Conservation (phyloP, 768 basidiomycete species). For the Leccinum uliginosum region DNA sequence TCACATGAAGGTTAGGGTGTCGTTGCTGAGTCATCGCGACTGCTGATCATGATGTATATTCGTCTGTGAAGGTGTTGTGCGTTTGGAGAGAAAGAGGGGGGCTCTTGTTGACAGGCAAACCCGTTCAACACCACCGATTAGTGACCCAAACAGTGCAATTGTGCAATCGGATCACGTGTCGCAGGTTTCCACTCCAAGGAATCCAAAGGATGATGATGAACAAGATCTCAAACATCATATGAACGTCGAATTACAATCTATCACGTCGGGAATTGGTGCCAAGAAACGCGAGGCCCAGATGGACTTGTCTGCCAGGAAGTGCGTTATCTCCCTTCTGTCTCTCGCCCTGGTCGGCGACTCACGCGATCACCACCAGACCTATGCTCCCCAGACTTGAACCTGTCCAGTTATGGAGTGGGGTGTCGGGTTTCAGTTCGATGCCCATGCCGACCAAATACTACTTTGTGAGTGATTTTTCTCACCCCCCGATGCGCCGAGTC, state of each 20-base stretch:
- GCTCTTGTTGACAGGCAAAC: background rate
- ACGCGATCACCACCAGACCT: no score
- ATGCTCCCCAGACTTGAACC: no score
- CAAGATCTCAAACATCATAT: no score
- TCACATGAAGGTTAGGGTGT: background rate
- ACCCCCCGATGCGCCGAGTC: no score
- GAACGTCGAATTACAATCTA: background rate
- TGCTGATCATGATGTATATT: background rate
- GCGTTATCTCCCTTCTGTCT: no score
- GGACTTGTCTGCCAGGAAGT: no score
- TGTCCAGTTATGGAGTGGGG: no score
- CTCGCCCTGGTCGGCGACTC: no score
- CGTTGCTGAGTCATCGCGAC: background rate
- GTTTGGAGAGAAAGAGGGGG: slow-evolving; percentile 1
- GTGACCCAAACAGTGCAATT: background rate
- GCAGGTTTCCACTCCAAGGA: background rate
- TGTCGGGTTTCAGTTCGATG: no score
- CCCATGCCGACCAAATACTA: background rate
- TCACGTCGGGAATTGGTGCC: background rate
- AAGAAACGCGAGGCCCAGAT: no score
- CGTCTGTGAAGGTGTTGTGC: background rate
- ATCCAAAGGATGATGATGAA: background rate
- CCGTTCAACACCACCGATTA: background rate
- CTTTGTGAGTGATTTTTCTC: background rate
- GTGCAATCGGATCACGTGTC: no score